Evolutionary conservation across 306 rosid species (phyloP), one percentile per base, ranked within the genome.

Genomic region (Hippophae tibetana): DNA sequence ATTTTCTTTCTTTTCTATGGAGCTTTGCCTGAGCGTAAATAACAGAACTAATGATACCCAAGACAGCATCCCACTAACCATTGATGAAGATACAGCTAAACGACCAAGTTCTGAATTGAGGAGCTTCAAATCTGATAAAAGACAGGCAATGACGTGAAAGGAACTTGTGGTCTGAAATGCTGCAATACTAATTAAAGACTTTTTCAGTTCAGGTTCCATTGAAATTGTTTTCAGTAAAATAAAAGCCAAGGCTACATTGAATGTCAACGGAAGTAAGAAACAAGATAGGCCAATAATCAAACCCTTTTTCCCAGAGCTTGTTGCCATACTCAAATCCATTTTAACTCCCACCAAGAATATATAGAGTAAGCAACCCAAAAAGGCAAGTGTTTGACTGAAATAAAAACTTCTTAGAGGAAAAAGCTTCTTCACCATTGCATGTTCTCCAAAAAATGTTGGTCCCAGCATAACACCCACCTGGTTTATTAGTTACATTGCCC

Each of bases 101-200:
- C 72, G 74, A n/a, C 89, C 95, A 6, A 86, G 58, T 62, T 86
- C 82, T 1, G 95, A 74, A 63, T 83, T 86, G 0, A 83, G 81
- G 67, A 86, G 83, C 52, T 86, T 83, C 11, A 78, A 43, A 46
- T 83, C 85, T 7, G 51, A 61, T 2, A 86, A 31, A 23, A 69
- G 67, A 54, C 77, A 74, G 0, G 75, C 64, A 5, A 74, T 72
- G 56, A 74, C 84, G 7, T 79, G 72, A 64, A 86, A 81, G 12
- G 84, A 79, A 55, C 73, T 62, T 0, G 42, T 6, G 67, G 86
- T 61, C 10, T 79, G 72, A 43, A 81, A 66, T 6, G 54, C 51
- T 1, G 82, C 65, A 0, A 79, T 38, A 12, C 10, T 2, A 6
- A 47, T 0, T 6, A 78, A 1, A 31, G 80, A 54, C 1, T 46